Conservation (phyloP, 1,139 yeast genomes). For the Diutina mesorugosa region DNA sequence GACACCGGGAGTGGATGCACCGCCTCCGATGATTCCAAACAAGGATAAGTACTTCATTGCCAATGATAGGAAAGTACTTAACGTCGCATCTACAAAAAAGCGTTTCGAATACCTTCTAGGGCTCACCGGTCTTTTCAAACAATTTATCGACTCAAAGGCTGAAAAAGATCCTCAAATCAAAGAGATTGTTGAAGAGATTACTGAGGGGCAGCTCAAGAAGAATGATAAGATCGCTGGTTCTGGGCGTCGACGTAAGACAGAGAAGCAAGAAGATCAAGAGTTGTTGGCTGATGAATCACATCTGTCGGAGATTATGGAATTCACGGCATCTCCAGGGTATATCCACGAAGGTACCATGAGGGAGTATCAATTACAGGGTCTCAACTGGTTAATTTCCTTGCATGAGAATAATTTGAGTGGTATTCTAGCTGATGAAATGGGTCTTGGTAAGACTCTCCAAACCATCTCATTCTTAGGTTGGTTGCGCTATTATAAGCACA, state of each 20-base stretch:
- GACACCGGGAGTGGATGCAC: slow-evolving; percentile 1
- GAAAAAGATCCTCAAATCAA: slow-evolving; percentile 7
- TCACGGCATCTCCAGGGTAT: slow-evolving; percentile 73
- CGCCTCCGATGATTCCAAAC: not conserved
- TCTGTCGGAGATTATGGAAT: slow-evolving; percentile 28
- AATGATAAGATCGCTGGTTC: not conserved
- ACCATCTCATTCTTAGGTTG: slow-evolving; percentile 65
- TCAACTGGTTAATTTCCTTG: slow-evolving; percentile 33
- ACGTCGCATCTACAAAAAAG: slow-evolving; percentile 40
- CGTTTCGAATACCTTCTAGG: slow-evolving; percentile 32
- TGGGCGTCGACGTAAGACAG: slow-evolving; percentile 49
- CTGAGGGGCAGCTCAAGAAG: not conserved
- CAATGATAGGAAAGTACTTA: slow-evolving; percentile 10
- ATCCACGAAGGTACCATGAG: slow-evolving; percentile 53
- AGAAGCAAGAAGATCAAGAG: slow-evolving; percentile 89
- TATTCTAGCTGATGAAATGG: slow-evolving; percentile 38
- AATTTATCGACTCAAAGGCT: slow-evolving; percentile 8
- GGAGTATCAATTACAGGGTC: slow-evolving; percentile 54
- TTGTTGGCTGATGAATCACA: slow-evolving; percentile 64
- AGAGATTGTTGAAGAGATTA: slow-evolving; percentile 4
- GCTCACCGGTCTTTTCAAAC: slow-evolving; percentile 8
- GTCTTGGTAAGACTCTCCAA: slow-evolving; percentile 35
- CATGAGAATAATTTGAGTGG: slow-evolving; percentile 33
- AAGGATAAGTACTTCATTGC: not conserved
- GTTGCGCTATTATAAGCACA: slow-evolving; percentile 58